phyloP scores from a whole-genome alignment of 148 eudicot genomes.

The Heliamphora exappendiculata region DNA sequence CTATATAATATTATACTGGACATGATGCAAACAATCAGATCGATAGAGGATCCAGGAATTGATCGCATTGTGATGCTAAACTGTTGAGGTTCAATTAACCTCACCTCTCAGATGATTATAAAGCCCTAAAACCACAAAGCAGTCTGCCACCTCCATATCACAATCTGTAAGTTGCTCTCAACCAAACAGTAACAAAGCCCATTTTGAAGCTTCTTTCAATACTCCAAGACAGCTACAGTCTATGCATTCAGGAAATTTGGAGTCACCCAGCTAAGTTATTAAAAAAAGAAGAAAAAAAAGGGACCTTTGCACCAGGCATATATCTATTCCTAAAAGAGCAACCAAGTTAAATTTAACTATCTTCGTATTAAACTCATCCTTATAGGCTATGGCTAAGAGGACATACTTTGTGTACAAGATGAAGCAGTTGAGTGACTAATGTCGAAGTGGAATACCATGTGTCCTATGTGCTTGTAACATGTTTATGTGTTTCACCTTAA shows the following conservation, averaged over 20 bases:
- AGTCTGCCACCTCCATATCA: not conserved
- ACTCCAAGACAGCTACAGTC: not conserved
- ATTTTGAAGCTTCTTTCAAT: not conserved
- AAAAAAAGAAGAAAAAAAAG: too few relatives aligned
- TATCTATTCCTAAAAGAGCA: not conserved
- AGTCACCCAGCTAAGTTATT: not conserved
- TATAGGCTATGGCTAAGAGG: not conserved
- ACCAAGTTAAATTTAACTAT: not conserved
- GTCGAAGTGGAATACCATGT: too few relatives aligned
- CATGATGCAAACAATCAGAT: constrained; percentile 5
- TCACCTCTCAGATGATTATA: not conserved
- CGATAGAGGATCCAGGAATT: not conserved
- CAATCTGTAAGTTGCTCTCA: not conserved
- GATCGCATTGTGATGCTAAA: not conserved
- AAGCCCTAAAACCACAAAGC: not conserved
- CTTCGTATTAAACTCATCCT: not conserved
- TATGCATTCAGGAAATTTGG: not conserved
- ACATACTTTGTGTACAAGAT: not conserved
- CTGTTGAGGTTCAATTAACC: not conserved
- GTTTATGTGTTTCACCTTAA: too few relatives aligned
- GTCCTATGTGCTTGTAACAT: too few relatives aligned
- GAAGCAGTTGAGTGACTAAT: not conserved
- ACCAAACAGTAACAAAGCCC: constrained; percentile 1
- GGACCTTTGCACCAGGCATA: too few relatives aligned
- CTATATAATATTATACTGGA: not conserved